phyloP scores from a whole-genome alignment of 2,329 filamentous ascomycete genomes.

The Aspergillus sp. region DNA sequence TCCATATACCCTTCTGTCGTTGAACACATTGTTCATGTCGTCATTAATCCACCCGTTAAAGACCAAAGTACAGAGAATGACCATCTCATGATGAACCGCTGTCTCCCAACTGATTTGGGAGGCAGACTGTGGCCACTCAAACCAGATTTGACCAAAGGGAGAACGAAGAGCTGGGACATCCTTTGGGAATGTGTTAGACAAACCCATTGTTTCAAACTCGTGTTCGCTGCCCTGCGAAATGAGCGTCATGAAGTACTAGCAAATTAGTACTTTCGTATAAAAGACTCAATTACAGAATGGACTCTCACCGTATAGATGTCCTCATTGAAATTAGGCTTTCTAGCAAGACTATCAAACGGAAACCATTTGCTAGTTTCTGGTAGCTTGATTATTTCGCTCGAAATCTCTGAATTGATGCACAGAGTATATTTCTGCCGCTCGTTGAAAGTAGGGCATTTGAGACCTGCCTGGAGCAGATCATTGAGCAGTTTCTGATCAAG shows the following conservation, averaged over 20 bases:
- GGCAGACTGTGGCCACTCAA: conserved; percentile 25
- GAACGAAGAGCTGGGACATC: conserved; percentile 19
- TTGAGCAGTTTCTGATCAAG: conserved; percentile 39
- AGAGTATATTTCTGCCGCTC: conserved; percentile 44
- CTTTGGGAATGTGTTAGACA: conserved; percentile 21
- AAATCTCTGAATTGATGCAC: conserved; percentile 26
- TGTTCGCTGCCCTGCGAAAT: conserved; percentile 21
- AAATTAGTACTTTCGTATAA: neutral
- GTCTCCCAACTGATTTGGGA: conserved; percentile 21
- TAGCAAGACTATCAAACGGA: conserved; percentile 41
- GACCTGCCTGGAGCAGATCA: conserved; percentile 41
- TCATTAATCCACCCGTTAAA: conserved; percentile 19
- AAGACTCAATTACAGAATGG: too few species aligned
- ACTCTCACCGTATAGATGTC: conserved; percentile 27
- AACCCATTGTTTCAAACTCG: conserved; percentile 7
- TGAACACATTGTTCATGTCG: conserved; percentile 6
- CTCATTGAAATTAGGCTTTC: conserved; percentile 21
- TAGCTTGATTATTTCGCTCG: conserved; percentile 20
- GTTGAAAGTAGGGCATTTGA: conserved; percentile 45
- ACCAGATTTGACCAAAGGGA: conserved; percentile 29
- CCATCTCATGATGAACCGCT: conserved; percentile 24
- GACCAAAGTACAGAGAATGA: conserved; percentile 22
- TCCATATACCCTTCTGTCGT: neutral
- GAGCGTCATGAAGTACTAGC: conserved; percentile 26
- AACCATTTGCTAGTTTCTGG: conserved; percentile 34